phyloP scores from a whole-genome alignment of 371 early-diverging fungal species.

The Mycotypha africana region DNA sequence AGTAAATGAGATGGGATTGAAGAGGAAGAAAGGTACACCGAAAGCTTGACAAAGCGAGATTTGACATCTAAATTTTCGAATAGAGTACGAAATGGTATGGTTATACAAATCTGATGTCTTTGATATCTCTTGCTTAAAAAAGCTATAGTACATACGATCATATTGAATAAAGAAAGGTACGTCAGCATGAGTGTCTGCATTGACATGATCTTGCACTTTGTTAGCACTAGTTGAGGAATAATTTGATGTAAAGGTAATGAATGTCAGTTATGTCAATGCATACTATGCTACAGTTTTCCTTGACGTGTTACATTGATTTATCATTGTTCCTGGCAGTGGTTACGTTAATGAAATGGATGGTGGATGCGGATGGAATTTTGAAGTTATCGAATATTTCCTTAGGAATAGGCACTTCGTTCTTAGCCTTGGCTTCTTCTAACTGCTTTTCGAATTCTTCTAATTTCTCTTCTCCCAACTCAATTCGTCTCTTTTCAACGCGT shows the following conservation, averaged over 20 bases:
- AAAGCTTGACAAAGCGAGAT: constrained; percentile 52
- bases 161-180: constrained; percentile 60
- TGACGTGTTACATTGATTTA: constrained; percentile 43
- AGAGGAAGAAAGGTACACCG: constrained; percentile 43
- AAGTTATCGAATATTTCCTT: constrained; percentile 54
- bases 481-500: constrained; percentile 50
- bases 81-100: not conserved
- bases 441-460: constrained; percentile 44
- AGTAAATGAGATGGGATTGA: constrained; percentile 47
- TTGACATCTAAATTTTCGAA: constrained; percentile 42
- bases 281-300: too few species aligned
- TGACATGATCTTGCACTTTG: constrained; percentile 46
- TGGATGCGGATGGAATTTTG: constrained; percentile 51
- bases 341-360: constrained; percentile 59
- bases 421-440: constrained; percentile 48
- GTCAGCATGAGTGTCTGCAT: constrained; percentile 39
- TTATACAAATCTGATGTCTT: not conserved
- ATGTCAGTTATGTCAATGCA: too few species aligned
- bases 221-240: constrained; percentile 30
- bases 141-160: constrained; percentile 50
- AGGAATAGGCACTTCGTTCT: constrained; percentile 55
- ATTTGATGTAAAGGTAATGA: too few species aligned
- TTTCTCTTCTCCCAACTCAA: constrained; percentile 46
- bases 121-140: not conserved
- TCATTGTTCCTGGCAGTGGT: constrained; percentile 50